Evolutionary conservation across 192 early-diverging fungal species (phyloP).

Genomic region (Haplosporangium gracile): DNA sequence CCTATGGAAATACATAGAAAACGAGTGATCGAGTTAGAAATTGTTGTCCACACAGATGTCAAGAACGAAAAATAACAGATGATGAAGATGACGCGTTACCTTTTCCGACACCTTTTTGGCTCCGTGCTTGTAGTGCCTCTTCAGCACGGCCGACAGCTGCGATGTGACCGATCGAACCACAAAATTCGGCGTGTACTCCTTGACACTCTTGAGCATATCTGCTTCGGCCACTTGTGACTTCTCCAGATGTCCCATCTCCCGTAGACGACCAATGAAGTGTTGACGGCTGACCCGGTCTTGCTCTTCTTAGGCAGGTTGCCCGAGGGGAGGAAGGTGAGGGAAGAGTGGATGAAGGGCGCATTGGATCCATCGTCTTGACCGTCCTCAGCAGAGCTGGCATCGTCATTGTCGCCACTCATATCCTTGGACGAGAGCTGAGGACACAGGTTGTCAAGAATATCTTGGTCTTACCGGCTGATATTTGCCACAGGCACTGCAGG

Average conservation of each 20-base stretch:
- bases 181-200: conserved; percentile 12
- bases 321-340: background rate
- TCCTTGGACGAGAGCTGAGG: background rate
- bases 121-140: conserved; percentile 16
- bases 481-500: background rate
- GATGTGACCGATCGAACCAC: conserved; percentile 21
- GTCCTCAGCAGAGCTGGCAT: conserved; percentile 1
- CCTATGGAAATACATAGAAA: conserved; percentile 11
- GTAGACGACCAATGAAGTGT: conserved; percentile 23
- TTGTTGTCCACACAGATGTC: conserved; percentile 2
- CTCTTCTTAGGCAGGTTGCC: background rate
- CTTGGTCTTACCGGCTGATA: background rate
- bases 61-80: conserved; percentile 13
- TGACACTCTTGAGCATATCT: conserved; percentile 8
- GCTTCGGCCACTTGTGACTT: conserved; percentile 1
- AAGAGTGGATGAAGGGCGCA: too few species aligned
- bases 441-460: background rate
- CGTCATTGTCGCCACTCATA: background rate
- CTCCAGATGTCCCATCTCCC: conserved; percentile 12
- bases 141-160: conserved; percentile 20
- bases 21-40: background rate
- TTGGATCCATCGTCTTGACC: background rate
- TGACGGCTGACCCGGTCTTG: conserved; percentile 12
- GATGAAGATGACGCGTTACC: background rate
- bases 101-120: background rate